phyloP scores from a whole-genome alignment of 2,329 filamentous ascomycete genomes.

The Nothophoma quercina region DNA sequence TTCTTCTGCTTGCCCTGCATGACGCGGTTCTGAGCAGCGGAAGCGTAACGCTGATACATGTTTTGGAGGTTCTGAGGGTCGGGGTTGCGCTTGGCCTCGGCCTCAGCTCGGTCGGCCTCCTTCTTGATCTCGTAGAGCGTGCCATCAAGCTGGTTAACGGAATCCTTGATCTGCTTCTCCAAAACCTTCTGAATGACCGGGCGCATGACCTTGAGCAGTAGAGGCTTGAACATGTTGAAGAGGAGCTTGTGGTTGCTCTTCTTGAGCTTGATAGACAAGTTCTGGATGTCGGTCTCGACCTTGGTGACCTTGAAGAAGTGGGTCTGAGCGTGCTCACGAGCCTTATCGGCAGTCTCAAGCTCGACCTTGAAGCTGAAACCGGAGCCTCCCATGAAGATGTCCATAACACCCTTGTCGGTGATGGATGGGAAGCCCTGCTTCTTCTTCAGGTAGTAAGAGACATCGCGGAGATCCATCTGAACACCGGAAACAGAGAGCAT shows the following conservation, averaged over 20 bases:
- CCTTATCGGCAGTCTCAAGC: slow-evolving; percentile 78
- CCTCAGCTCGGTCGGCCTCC: slow-evolving; percentile 77
- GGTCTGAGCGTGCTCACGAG: slow-evolving; percentile 66
- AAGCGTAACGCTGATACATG: slow-evolving; percentile 85
- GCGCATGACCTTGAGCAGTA: slow-evolving; percentile 83
- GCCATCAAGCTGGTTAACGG: slow-evolving; percentile 76
- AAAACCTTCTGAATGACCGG: slow-evolving; percentile 86
- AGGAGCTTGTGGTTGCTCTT: slow-evolving; percentile 95
- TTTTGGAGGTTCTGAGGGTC: slow-evolving; percentile 78
- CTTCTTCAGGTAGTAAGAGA: slow-evolving; percentile 93
- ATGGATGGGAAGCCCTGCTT: slow-evolving; percentile 92
- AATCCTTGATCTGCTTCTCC: slow-evolving; percentile 87
- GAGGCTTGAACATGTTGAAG: slow-evolving; percentile 84
- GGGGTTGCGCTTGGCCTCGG: slow-evolving; percentile 67
- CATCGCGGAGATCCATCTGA: slow-evolving; percentile 81
- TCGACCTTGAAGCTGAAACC: slow-evolving; percentile 93
- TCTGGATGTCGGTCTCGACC: slow-evolving; percentile 80
- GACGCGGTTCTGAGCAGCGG: slow-evolving; percentile 75
- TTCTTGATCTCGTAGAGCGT: slow-evolving; percentile 79
- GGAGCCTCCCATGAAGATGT: slow-evolving; percentile 84
- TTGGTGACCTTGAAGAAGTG: slow-evolving; percentile 96
- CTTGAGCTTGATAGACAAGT: slow-evolving; percentile 88
- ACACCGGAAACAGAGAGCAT: slow-evolving; percentile 88
- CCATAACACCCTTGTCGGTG: slow-evolving; percentile 86
- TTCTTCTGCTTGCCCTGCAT: slow-evolving; percentile 81